Percentiles rank a stretch among this genome's conserved stretches.
phyloP scores from a whole-genome alignment of 192 early-diverging fungal species.

The Coemansia sp. region DNA sequence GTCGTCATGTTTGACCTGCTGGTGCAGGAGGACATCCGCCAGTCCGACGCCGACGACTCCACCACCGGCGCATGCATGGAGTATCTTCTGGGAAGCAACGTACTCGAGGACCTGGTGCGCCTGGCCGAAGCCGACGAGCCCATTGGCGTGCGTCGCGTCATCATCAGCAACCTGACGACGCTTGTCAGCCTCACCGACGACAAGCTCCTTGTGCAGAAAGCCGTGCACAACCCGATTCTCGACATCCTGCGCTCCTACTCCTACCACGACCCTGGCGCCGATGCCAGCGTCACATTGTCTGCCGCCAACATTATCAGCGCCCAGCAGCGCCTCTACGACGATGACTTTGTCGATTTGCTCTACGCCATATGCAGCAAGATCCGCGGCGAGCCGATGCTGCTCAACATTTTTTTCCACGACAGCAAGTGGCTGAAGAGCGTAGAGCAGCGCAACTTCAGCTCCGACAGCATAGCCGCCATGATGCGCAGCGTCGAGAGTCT shows the following conservation, averaged over 20 bases:
- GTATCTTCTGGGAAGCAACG: slow-evolving; percentile 78
- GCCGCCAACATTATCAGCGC: slow-evolving; percentile 22
- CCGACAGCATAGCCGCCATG: slow-evolving; percentile 42
- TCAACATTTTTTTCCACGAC: slow-evolving; percentile 56
- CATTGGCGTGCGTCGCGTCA: slow-evolving; percentile 73
- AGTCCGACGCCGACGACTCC: slow-evolving; percentile 67
- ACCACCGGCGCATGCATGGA: slow-evolving; percentile 87
- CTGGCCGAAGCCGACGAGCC: slow-evolving; percentile 79
- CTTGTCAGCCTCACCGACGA: slow-evolving; percentile 87
- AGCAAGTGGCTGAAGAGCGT: slow-evolving; percentile 45
- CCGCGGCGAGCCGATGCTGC: slow-evolving; percentile 50
- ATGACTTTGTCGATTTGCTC: slow-evolving; percentile 45
- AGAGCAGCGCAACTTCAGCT: slow-evolving; percentile 42
- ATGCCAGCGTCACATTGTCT: slow-evolving; percentile 13
- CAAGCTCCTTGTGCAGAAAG: slow-evolving; percentile 85
- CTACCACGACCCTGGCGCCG: not conserved
- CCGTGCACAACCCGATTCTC: slow-evolving; percentile 83
- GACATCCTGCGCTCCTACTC: slow-evolving; percentile 71
- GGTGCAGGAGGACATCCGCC: slow-evolving; percentile 76
- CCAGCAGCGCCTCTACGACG: slow-evolving; percentile 30
- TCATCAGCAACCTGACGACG: slow-evolving; percentile 73
- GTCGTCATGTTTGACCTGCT: slow-evolving; percentile 84
- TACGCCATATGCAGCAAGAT: slow-evolving; percentile 56
- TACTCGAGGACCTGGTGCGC: slow-evolving; percentile 77
- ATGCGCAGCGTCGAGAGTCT: slow-evolving; percentile 55